Base-by-base conservation (phyloP, 2,329 filamentous ascomycete species). In the Cadophora sp. region DNA sequence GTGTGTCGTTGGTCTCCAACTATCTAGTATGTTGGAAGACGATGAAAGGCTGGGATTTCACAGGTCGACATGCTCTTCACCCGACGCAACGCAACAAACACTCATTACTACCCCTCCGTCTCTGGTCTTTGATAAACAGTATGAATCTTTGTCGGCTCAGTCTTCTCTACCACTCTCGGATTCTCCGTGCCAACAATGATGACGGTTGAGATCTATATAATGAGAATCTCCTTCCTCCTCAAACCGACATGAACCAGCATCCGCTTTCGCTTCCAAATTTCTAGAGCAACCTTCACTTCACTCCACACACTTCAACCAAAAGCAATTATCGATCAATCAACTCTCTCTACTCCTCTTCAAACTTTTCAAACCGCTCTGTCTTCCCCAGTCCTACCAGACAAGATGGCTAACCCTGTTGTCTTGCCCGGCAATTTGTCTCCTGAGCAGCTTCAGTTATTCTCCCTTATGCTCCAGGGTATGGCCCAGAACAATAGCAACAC, bases 141-240 rank as follows among this genome's bases (percentile, higher is more conserved):
- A 4, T 30, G 13, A 5, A 24, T 18, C 59, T 41, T 62, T 51
- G 59, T 50, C n/a, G 27, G 16, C 30, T 3, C 14, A 39, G 18
- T 4, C 27, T n/a, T 36, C 33, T 59, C 20, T 41, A 1, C 8
- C 13, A 20, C 6, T 59, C 30, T 50, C 8, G 7, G 7, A 13
- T 14, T 50, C 30, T 43, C 27, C 20, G 6, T 39, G 51, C 18
- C 27, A 39, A 20, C 41, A 50, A 43, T 43, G 24, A 22, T 39
- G 36, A 24, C n/a, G 41, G 45, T 41, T 33, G 36, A 45, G 36
- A 55, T 59, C 51, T 68, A 68, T 65, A 68, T 59, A 65, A 39
- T 55, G 47, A 58, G 39, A 20, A 20, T 51, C 41, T 62, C 50
- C 43, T 50, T 36, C 41, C 30, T 68, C 51, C 47, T 63, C 53